Conservation (phyloP, 352 stramenopile genomes). For the Pythium biforme region DNA sequence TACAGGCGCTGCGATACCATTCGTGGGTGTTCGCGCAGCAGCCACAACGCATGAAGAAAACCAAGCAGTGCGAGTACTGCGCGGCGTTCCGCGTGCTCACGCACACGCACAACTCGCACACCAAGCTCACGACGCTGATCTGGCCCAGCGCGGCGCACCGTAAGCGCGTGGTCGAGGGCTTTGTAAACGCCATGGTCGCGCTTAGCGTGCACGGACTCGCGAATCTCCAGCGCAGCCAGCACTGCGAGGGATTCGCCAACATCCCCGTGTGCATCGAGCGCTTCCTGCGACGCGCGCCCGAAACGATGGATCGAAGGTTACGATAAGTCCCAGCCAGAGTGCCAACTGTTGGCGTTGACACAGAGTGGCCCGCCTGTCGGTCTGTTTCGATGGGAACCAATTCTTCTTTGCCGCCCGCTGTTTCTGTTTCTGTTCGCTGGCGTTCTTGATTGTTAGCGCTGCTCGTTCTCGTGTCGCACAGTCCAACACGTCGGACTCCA, state of each 20-base stretch:
- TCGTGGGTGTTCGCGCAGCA: constrained; percentile 35
- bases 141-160: constrained; percentile 6
- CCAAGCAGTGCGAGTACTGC: constrained; percentile 39
- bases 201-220: constrained; percentile 12
- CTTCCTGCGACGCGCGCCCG: constrained; percentile 4
- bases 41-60: background rate
- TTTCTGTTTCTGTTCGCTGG: constrained; percentile 6
- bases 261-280: constrained; percentile 18
- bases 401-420: background rate
- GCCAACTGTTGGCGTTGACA: too few relatives aligned
- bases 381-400: too few relatives aligned
- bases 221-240: constrained; percentile 1
- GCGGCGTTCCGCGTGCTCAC: constrained; percentile 44
- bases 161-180: constrained; percentile 17
- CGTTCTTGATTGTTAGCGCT: background rate
- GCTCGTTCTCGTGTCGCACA: background rate
- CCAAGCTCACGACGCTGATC: constrained; percentile 27
- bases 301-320: too few relatives aligned
- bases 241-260: constrained; percentile 18
- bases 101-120: constrained; percentile 37
- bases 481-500: constrained; percentile 8
- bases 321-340: too few relatives aligned
- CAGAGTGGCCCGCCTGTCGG: too few relatives aligned
- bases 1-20: constrained; percentile 40
- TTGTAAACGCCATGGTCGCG: constrained; percentile 20